These are phyloP conservation scores for Penicillium waksmanii DNA, from an alignment of 495 filamentous ascomycete species.

Conservation along the genomic window DNA sequence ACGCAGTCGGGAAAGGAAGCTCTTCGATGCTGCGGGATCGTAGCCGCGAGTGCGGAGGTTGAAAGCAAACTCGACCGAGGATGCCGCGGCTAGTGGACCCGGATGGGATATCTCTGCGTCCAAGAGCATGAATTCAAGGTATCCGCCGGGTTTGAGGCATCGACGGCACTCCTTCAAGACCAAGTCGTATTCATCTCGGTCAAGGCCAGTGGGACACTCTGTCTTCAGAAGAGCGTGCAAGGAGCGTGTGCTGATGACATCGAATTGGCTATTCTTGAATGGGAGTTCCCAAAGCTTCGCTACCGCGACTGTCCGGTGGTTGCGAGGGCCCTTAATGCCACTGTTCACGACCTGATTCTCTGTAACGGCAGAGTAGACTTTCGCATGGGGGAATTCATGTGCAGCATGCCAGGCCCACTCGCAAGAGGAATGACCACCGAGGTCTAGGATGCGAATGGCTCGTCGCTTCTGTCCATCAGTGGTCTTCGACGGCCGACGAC, in stretches of 20 bases:
- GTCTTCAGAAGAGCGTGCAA: conserved; percentile 80
- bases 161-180: conserved; percentile 86
- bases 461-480: conserved; percentile 22
- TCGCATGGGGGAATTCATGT: conserved; percentile 77
- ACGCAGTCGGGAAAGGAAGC: conserved; percentile 74
- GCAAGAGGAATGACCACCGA: conserved; percentile 81
- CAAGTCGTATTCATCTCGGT: conserved; percentile 83
- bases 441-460: conserved; percentile 72
- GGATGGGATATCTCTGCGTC: conserved; percentile 88
- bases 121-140: conserved; percentile 85
- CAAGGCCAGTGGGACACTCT: conserved; percentile 51
- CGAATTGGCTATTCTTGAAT: conserved; percentile 87
- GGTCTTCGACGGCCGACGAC: conserved; percentile 4
- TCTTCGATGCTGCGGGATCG: conserved; percentile 79
- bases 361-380: conserved; percentile 82
- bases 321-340: conserved; percentile 77
- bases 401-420: conserved; percentile 97
- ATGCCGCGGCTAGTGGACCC: conserved; percentile 74
- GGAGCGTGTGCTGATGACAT: conserved; percentile 89
- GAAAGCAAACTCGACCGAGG: conserved; percentile 87
- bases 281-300: conserved; percentile 76
- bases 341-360: conserved; percentile 69
- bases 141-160: conserved; percentile 88
- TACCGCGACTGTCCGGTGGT: conserved; percentile 82
- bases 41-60: conserved; percentile 85